phyloP scores from a whole-genome alignment of 768 basidiomycete genomes.

The Sarcodon sp. region DNA sequence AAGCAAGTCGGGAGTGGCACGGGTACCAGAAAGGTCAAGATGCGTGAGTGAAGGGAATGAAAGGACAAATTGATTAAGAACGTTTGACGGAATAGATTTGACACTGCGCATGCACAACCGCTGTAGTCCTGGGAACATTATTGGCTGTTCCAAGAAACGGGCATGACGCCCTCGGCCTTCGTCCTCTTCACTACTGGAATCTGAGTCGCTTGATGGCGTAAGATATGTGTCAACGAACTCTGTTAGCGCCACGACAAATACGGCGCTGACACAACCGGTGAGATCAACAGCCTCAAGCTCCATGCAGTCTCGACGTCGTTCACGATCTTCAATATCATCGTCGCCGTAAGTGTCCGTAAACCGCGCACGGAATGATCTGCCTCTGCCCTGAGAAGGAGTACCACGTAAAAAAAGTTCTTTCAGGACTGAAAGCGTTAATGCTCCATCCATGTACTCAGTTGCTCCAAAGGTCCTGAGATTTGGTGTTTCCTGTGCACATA shows the following conservation, averaged over 20 bases:
- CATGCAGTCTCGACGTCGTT: constrained; percentile 58
- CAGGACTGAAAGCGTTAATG: constrained; percentile 73
- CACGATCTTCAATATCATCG: constrained; percentile 56
- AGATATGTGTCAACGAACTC: constrained; percentile 71
- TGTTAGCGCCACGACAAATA: constrained; percentile 76
- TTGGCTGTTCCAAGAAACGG: constrained; percentile 34
- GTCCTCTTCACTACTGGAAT: constrained; percentile 32
- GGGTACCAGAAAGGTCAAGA: constrained; percentile 87
- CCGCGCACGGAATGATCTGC: constrained; percentile 57
- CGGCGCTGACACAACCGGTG: constrained; percentile 88
- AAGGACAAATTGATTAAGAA: constrained; percentile 60
- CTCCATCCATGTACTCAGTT: constrained; percentile 97
- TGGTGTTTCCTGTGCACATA: constrained; percentile 60
- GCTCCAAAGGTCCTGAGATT: constrained; percentile 85
- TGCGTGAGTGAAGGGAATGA: constrained; percentile 82
- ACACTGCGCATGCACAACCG: constrained; percentile 77
- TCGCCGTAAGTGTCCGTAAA: constrained; percentile 30
- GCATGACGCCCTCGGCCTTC: constrained; percentile 17
- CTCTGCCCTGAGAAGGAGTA: constrained; percentile 43
- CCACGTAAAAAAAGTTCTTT: constrained; percentile 89
- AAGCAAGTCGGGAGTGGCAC: constrained; percentile 65
- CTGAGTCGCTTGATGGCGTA: constrained; percentile 25
- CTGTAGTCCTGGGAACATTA: constrained; percentile 55
- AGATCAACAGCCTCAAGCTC: constrained; percentile 85
- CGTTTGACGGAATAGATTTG: constrained; percentile 59